These are phyloP conservation scores for Inonotus hispidus DNA, from an alignment of 1,284 basidiomycete genomes.

Conservation along the genomic window DNA sequence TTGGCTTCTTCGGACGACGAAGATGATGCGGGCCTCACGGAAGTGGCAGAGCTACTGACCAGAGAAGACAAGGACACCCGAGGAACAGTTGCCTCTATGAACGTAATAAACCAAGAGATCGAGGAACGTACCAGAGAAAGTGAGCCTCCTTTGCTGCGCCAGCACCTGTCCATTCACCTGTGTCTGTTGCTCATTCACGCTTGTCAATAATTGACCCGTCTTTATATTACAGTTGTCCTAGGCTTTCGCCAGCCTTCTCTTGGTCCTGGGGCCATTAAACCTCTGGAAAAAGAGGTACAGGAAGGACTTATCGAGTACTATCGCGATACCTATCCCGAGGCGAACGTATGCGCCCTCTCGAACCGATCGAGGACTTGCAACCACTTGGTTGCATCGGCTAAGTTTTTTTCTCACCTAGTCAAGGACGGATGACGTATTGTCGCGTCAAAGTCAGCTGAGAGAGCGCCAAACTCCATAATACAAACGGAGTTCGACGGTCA, in stretches of 20 bases:
- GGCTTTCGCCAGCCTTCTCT: background rate
- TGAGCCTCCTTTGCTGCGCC: too few species aligned
- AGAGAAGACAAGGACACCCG: background rate
- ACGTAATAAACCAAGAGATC: background rate
- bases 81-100: conserved; percentile 4
- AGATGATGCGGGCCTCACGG: background rate
- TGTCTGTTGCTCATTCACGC: background rate
- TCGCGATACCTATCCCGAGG: conserved; percentile 1
- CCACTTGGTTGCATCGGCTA: background rate
- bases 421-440: background rate
- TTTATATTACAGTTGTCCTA: background rate
- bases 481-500: conserved; percentile 7
- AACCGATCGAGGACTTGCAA: background rate
- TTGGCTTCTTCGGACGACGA: background rate
- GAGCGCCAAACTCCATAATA: conserved; percentile 7
- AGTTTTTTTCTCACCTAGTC: background rate
- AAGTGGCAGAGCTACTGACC: background rate
- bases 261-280: background rate
- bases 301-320: background rate
- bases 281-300: background rate
- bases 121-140: background rate
- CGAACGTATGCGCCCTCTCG: background rate
- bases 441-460: background rate
- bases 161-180: too few species aligned
- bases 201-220: background rate